Percentiles rank a stretch among this genome's conserved stretches.
phyloP scores from a whole-genome alignment of 2,329 filamentous ascomycete species.

The Aspergillus niger region DNA sequence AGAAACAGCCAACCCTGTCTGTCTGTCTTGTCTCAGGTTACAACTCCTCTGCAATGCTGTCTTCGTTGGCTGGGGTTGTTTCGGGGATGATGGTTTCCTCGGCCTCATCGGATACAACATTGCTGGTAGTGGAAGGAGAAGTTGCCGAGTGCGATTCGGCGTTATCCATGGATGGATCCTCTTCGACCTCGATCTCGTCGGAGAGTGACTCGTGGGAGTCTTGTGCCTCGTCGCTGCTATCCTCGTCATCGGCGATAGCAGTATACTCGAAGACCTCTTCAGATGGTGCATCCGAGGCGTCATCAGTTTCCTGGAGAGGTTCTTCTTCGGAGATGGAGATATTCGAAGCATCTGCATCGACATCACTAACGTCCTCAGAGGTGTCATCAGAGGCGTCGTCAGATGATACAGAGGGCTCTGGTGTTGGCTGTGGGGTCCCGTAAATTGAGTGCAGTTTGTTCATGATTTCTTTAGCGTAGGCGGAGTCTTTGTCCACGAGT shows the following conservation, averaged over 20 bases:
- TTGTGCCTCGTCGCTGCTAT: not conserved
- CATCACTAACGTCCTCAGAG: slow-evolving; percentile 38
- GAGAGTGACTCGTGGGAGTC: not conserved
- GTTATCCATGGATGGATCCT: slow-evolving; percentile 34
- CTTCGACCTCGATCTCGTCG: not conserved
- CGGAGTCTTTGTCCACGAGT: slow-evolving; percentile 73
- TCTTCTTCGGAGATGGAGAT: not conserved
- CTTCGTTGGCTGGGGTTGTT: slow-evolving; percentile 18
- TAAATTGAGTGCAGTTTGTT: slow-evolving; percentile 71
- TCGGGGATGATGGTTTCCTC: slow-evolving; percentile 43
- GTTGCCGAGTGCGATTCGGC: slow-evolving; percentile 37
- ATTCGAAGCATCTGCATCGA: not conserved
- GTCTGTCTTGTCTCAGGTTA: not conserved
- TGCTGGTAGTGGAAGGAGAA: slow-evolving; percentile 35
- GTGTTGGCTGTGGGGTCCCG: slow-evolving; percentile 57
- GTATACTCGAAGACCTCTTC: not conserved
- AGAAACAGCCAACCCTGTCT: not conserved
- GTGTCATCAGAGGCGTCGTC: slow-evolving; percentile 56
- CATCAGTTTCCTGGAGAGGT: not conserved
- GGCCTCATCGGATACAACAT: slow-evolving; percentile 38
- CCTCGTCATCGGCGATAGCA: not conserved
- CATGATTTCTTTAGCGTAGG: slow-evolving; percentile 79
- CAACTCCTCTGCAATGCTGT: not conserved
- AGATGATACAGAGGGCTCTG: slow-evolving; percentile 50
- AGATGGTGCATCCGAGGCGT: not conserved